These are phyloP conservation scores for Komagataella populi DNA, from an alignment of 805 yeast species.

Conservation along the genomic window DNA sequence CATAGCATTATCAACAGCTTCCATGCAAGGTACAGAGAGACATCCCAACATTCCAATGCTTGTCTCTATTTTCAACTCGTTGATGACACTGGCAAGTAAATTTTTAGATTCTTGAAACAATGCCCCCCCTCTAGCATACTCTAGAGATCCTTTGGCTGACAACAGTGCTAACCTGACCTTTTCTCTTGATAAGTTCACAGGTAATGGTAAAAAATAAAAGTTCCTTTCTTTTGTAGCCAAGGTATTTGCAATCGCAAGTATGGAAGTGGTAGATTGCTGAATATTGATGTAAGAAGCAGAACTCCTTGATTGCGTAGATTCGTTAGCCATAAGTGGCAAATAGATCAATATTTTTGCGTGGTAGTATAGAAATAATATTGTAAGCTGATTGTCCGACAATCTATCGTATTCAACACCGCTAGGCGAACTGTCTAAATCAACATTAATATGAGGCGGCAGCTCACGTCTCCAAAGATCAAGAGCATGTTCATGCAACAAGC, in stretches of 20 bases:
- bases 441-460: slow-evolving; percentile 44
- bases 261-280: slow-evolving; percentile 54
- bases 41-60: slow-evolving; percentile 45
- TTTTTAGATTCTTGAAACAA: slow-evolving; percentile 56
- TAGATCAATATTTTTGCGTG: slow-evolving; percentile 52
- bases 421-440: slow-evolving; percentile 38
- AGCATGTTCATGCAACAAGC: slow-evolving; percentile 39
- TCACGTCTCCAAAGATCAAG: slow-evolving; percentile 72
- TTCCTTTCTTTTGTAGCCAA: slow-evolving; percentile 22
- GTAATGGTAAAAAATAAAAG: slow-evolving; percentile 40
- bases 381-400: slow-evolving; percentile 30
- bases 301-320: slow-evolving; percentile 22
- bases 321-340: slow-evolving; percentile 43
- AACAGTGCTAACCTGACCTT: slow-evolving; percentile 49
- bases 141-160: slow-evolving; percentile 67
- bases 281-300: slow-evolving; percentile 49
- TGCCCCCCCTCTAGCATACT: slow-evolving; percentile 75
- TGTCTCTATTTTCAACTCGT: slow-evolving; percentile 37
- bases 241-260: slow-evolving; percentile 31
- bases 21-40: slow-evolving; percentile 41
- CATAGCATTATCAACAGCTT: slow-evolving; percentile 43
- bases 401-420: slow-evolving; percentile 30
- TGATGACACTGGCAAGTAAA: slow-evolving; percentile 35
- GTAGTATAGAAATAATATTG: slow-evolving; percentile 44
- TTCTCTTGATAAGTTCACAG: slow-evolving; percentile 48